Evolutionary conservation across 2,329 filamentous ascomycete genomes (phyloP).

Genomic region (Verticillium nonalfalfae): DNA sequence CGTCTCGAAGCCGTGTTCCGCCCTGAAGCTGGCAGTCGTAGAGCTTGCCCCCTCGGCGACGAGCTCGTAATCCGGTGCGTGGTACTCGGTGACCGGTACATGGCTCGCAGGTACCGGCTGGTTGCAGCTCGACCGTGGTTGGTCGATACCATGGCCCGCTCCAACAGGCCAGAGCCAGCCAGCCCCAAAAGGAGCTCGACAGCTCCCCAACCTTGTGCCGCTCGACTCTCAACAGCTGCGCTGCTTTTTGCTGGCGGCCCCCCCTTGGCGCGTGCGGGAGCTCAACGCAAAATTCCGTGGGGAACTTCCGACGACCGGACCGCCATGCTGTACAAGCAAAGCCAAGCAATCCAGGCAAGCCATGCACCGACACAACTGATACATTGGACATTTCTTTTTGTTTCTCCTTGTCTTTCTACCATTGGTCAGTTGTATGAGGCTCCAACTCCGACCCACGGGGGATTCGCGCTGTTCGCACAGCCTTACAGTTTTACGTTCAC

Average conservation of each 20-base stretch:
- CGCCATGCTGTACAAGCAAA: background rate
- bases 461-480: no score
- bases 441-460: no score
- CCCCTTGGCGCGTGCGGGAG: slow-evolving; percentile 9
- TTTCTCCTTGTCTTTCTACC: no score
- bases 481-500: no score
- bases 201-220: background rate
- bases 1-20: background rate
- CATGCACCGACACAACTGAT: no score
- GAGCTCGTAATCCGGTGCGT: background rate
- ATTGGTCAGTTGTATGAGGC: no score
- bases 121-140: background rate
- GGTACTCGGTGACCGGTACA: background rate
- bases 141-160: background rate
- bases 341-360: background rate
- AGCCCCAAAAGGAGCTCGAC: background rate
- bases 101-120: background rate
- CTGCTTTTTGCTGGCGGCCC: slow-evolving; percentile 8
- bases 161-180: background rate
- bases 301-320: slow-evolving; percentile 6
- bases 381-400: no score
- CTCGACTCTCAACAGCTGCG: slow-evolving; percentile 10
- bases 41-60: background rate
- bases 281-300: slow-evolving; percentile 14
- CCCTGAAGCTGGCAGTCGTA: background rate